Evolutionary conservation across 805 yeast species (phyloP), one percentile per base, ranked within the genome.

Genomic region (Metschnikowia aberdeeniae): DNA sequence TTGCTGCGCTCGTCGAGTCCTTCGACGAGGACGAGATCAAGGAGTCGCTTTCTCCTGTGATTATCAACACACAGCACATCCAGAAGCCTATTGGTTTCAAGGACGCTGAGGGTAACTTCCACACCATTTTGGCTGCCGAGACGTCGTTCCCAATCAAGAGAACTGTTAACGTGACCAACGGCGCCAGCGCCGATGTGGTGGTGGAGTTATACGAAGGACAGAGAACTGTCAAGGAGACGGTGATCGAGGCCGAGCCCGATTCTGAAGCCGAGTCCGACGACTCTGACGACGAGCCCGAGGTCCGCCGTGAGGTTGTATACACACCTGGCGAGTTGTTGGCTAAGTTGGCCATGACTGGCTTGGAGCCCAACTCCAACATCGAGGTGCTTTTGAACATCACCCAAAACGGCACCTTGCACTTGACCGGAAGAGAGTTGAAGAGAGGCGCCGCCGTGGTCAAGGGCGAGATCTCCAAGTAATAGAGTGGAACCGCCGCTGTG

Each of bases 71-170:
- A 50, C 92, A 88, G 63, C 98, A 93, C 65, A 68, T 89, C 51
- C 65, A 78, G 54, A 82, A 84, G 62, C 84, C 97, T 41, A 81
- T 93, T 60, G 99, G 99, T 66, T 68, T 89, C 54, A 81, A 84
- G 61, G 82, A 78, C 58, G 82, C 81, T 36, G 80, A 81, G 44
- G 92, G 89, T 56, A 72, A 74, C 47, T 87, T 89, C 63, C 76
- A 80, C 47, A 79, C 92, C 34, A 73, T 93, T 36, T 70, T 93
- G 43, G 82, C 85, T 49, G 78, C 82, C 42, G 92, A 89, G 71
- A 87, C 98, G 44, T 87, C 97, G 26, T 82, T 82, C 67, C 99
- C 99, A 55, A 86, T 88, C 61, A 86, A 88, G 70, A 86, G 84
- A 69, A 72, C 88, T 12, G 58, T 86, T 50, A 71, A 79, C 42